phyloP scores from a whole-genome alignment of 805 yeast genomes.

The Candida easanensis region DNA sequence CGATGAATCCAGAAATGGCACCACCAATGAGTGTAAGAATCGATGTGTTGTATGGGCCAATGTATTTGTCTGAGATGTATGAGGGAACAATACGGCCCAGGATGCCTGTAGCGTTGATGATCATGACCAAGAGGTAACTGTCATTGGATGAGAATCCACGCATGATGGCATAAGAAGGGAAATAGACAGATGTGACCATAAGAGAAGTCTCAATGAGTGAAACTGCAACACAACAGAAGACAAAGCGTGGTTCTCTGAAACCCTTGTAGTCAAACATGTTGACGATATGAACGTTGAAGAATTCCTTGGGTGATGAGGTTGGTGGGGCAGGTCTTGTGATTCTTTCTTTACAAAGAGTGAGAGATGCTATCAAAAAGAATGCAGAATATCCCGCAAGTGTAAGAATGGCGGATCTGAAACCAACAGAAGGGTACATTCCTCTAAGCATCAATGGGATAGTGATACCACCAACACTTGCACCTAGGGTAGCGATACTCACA shows the following conservation, averaged over 20 bases:
- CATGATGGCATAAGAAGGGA: slow-evolving; percentile 50
- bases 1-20: slow-evolving; percentile 31
- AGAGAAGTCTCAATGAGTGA: slow-evolving; percentile 32
- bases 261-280: slow-evolving; percentile 32
- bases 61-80: slow-evolving; percentile 37
- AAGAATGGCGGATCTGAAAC: slow-evolving; percentile 53
- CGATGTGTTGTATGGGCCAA: slow-evolving; percentile 54
- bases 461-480: slow-evolving; percentile 54
- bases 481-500: slow-evolving; percentile 43
- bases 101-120: slow-evolving; percentile 44
- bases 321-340: slow-evolving; percentile 17
- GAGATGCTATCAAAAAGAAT: slow-evolving; percentile 23
- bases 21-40: slow-evolving; percentile 33
- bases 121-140: slow-evolving; percentile 46
- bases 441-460: slow-evolving; percentile 46
- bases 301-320: background rate
- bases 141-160: slow-evolving; percentile 42
- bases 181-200: slow-evolving; percentile 43
- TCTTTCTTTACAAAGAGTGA: slow-evolving; percentile 32
- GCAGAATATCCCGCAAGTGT: slow-evolving; percentile 41
- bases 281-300: slow-evolving; percentile 13
- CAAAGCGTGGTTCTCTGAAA: slow-evolving; percentile 42
- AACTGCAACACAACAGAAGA: slow-evolving; percentile 39
- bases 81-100: slow-evolving; percentile 43
- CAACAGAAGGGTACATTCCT: slow-evolving; percentile 37